Evolutionary conservation across 441 rosid species (phyloP), one percentile per base, ranked within the genome.

Genomic region (Croton setiger): DNA sequence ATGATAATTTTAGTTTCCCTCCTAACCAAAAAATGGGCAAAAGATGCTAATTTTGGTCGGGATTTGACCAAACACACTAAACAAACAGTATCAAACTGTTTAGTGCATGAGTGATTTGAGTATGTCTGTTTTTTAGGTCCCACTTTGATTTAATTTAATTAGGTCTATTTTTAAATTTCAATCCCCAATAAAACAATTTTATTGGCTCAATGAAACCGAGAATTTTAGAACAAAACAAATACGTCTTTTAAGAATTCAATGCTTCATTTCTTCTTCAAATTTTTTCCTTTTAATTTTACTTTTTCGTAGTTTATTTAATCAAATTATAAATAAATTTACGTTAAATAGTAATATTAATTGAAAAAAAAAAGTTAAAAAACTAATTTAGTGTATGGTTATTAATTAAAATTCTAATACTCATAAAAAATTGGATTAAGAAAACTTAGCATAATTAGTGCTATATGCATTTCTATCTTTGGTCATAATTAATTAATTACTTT

Each of bases 361-460:
- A 47, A 0, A 36, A 17, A 39, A 39, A 61, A 5, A 43, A 7
- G 14, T 17, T 44, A 7, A 44, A 44, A 44, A 47, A 13, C 12
- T 0, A 47, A 7, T 33, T 35, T 58, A n/a, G n/a, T n/a, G n/a
- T n/a, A n/a, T n/a, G n/a, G n/a, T n/a, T n/a, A n/a, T n/a, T n/a
- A n/a, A n/a, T n/a, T n/a, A n/a, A n/a, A n/a, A n/a, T n/a, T n/a
- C n/a, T n/a, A n/a, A n/a, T n/a, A n/a, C n/a, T n/a, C n/a, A n/a
- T n/a, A n/a, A n/a, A n/a, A n/a, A n/a, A n/a, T n/a, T n/a, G n/a
- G n/a, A n/a, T n/a, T n/a, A n/a, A n/a, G n/a, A n/a, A n/a, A n/a
- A n/a, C n/a, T n/a, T n/a, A 59, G 48, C 35, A 36, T 20, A 60
- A 69, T 45, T 31, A 64, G 31, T 36, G 66, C 12, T 53, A 51